Base-by-base conservation (phyloP, 805 yeast genomes). In the Yamadazyma sp. region DNA sequence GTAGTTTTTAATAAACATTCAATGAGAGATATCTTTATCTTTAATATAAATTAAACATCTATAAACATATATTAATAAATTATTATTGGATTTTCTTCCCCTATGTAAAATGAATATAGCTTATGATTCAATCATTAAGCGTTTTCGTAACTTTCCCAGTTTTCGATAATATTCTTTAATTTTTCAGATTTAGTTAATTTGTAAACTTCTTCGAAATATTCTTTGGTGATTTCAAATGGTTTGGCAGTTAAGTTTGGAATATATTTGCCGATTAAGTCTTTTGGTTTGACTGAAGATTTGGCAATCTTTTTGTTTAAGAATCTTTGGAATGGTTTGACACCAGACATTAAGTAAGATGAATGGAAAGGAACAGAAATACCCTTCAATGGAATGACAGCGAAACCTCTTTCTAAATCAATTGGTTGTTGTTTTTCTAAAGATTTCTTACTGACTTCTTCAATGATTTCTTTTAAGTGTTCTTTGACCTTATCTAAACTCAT, bases 291-390 rank as follows among this genome's bases (percentile, higher is more conserved):
- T 31, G 96, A 94, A 53, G 87, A 85, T 71, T 84, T 86, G 45
- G 95, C 83, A 56, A 93, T 84, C 78, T 93, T 91, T 83, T 88
- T 93, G 62, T 82, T 81, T 72, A 93, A 76, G 82, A 93, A 93
- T 70, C 88, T 86, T 76, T 91, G 89, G 86, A 93, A 93, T 55
- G 98, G 98, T 69, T 89, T 91, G 42, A 93, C 99, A 69, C 99
- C 99, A 39, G 93, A 86, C 76, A 91, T 84, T 71, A 93, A 76
- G 72, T 94, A 93, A n/a, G 96, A 82, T 19, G 97, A 88, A 70
- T 93, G 99, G 97, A 93, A 93, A 45, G 99, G 99, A 60, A 93
- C 99, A n/a, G 96, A 87, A 49, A 93, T 93, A 53, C 98, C 98
- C 75, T 84, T 88, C 65, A 93, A 78, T 62, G 99, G 99, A 53